Evolutionary conservation across 768 basidiomycete species (phyloP).

Genomic region (Boletellus sp.): DNA sequence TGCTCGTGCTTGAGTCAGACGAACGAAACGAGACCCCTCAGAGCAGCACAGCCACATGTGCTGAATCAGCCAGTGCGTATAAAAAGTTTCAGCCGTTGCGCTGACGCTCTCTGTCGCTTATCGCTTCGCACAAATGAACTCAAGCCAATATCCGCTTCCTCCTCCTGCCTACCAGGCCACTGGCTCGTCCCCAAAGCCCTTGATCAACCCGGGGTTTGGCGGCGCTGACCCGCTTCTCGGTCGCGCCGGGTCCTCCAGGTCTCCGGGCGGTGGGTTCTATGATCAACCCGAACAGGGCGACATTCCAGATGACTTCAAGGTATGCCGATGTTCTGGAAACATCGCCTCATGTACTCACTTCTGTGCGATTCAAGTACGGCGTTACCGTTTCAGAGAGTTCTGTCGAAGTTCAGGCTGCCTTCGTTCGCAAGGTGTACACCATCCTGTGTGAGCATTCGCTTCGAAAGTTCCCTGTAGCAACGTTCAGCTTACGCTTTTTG

Average conservation of each 20-base stretch:
- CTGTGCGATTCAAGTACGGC: slow-evolving; percentile 55
- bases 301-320: slow-evolving; percentile 93
- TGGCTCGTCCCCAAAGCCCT: slow-evolving; percentile 36
- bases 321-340: slow-evolving; percentile 28
- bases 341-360: slow-evolving; percentile 5
- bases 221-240: slow-evolving; percentile 56
- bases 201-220: slow-evolving; percentile 36
- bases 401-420: slow-evolving; percentile 74
- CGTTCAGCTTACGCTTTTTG: slow-evolving; percentile 2
- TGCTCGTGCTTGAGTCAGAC: too few species aligned
- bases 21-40: not conserved
- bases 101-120: slow-evolving; percentile 16
- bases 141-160: slow-evolving; percentile 48
- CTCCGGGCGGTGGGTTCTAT: slow-evolving; percentile 50
- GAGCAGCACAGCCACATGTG: slow-evolving; percentile 19
- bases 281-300: slow-evolving; percentile 74
- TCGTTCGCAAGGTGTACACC: slow-evolving; percentile 87
- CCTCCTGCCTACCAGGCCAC: slow-evolving; percentile 56
- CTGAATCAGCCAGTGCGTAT: slow-evolving; percentile 24
- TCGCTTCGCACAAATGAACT: slow-evolving; percentile 46
- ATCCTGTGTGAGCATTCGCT: slow-evolving; percentile 69
- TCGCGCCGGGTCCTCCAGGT: slow-evolving; percentile 42
- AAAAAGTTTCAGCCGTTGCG: slow-evolving; percentile 7
- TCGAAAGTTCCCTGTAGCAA: not conserved
- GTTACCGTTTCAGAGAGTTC: slow-evolving; percentile 76